Base-by-base conservation (phyloP, 352 stramenopile genomes). In the Phytopythium ostracodes region DNA sequence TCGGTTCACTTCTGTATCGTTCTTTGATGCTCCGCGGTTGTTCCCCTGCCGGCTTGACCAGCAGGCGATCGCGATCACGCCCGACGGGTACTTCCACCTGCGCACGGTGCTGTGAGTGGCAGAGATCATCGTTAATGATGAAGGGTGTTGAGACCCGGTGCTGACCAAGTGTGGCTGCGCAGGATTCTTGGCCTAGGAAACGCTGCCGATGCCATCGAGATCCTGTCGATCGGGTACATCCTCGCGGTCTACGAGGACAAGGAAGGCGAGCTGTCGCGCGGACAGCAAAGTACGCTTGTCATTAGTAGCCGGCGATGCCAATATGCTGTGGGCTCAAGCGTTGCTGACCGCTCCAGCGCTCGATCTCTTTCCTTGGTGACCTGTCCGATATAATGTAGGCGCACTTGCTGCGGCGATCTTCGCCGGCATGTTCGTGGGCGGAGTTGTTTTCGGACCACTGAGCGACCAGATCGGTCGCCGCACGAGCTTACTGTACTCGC, bases 191-290 rank as follows among this genome's bases (percentile, higher is more conserved):
- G 83, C 2, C 65, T 91, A 18, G 91, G 82, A 2, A 97, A 97
- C 67, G 91, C 87, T 1, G 88, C 88, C 0, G 91, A 97, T 56
- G 91, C 91, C 2, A 91, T 97, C 31, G 91, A 97, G 71, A 94
- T 97, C 65, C 80, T 97, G 10, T 88, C 84, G 2, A 95, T 97
- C 47, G 89, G 89, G 22, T 97, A 96, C 76, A 97, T 97, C 64
- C 66, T 97, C 44, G 79, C 81, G 0, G 85, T 91, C 17, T 91
- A 93, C 55, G 73, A 89, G 60, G 82, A 95, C 67, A 84, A 79
- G 40, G 82, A 89, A 70, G 80, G 82, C 54, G 38, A 44, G 31
- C 79, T 88, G 6, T 80, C 77, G 31, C 72, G 74, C 31, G 60
- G 65, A 0, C 60, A 86, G 54, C 77, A 86, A 58, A 88, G 77